phyloP scores from a whole-genome alignment of 2,329 filamentous ascomycete species.

The Clarireedia hainanense region DNA sequence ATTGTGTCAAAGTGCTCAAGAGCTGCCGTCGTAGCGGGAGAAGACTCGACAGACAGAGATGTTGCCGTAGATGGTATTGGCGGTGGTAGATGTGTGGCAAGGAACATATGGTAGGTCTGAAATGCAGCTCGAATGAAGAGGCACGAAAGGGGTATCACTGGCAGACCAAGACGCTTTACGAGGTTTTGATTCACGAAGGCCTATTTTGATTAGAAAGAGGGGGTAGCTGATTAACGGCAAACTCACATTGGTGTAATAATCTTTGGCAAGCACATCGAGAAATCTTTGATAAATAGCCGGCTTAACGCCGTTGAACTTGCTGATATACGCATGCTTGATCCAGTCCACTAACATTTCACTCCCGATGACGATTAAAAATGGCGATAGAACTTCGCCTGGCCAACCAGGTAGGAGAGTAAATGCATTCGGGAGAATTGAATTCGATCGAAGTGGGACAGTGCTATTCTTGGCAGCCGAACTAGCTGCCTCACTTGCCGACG shows the following conservation, averaged over 20 bases:
- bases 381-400: constrained; percentile 83
- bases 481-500: constrained; percentile 42
- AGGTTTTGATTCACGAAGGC: constrained; percentile 88
- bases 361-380: constrained; percentile 87
- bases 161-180: constrained; percentile 80
- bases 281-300: constrained; percentile 84
- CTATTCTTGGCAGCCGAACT: constrained; percentile 23
- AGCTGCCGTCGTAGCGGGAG: constrained; percentile 68
- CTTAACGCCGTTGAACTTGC: constrained; percentile 96
- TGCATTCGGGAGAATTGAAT: constrained; percentile 77
- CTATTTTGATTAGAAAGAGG: constrained; percentile 33
- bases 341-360: constrained; percentile 96
- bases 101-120: constrained; percentile 97
- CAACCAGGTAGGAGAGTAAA: constrained; percentile 85
- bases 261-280: constrained; percentile 89
- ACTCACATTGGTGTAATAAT: constrained; percentile 88
- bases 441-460: constrained; percentile 47
- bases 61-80: constrained; percentile 61
- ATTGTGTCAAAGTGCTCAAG: constrained; percentile 72
- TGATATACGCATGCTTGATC: constrained; percentile 96
- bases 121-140: constrained; percentile 91
- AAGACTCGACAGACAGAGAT: constrained; percentile 58
- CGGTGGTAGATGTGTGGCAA: constrained; percentile 75
- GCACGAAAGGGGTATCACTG: constrained; percentile 85
- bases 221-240: not conserved